Evolutionary conservation across 306 rosid genomes (phyloP).

Genomic region (Casuarina glauca): DNA sequence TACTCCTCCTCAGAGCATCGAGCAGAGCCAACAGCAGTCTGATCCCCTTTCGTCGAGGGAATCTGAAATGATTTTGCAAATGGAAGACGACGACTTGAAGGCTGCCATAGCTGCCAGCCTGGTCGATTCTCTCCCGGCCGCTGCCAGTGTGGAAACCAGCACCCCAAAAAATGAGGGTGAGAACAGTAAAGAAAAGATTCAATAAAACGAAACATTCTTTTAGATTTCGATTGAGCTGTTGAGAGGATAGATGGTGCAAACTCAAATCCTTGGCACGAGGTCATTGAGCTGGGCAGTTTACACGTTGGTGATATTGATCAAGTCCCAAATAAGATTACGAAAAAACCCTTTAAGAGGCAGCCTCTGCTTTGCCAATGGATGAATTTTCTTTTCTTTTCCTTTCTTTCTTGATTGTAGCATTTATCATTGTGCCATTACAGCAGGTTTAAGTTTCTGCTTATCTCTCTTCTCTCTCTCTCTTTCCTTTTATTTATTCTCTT

Average conservation of each 20-base stretch:
- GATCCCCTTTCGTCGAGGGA: slow-evolving; percentile 51
- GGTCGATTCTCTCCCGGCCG: slow-evolving; percentile 55
- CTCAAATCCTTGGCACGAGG: slow-evolving; percentile 39
- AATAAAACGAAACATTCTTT: slow-evolving; percentile 26
- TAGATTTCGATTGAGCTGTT: slow-evolving; percentile 29
- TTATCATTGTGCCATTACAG: not conserved
- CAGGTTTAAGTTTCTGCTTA: not conserved
- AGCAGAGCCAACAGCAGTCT: slow-evolving; percentile 33
- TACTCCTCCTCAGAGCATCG: slow-evolving; percentile 48
- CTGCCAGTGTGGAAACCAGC: slow-evolving; percentile 35
- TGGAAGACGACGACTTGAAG: slow-evolving; percentile 88
- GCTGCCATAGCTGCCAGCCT: slow-evolving; percentile 95
- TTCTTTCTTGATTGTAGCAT: not conserved
- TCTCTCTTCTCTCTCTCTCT: not conserved
- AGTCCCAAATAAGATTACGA: slow-evolving; percentile 36
- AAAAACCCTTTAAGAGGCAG: slow-evolving; percentile 41
- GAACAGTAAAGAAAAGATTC: slow-evolving; percentile 34
- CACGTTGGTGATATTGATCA: slow-evolving; percentile 31
- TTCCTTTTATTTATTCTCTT: no score
- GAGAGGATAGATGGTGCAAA: slow-evolving; percentile 44
- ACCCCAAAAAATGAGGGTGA: slow-evolving; percentile 37
- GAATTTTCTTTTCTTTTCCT: not conserved
- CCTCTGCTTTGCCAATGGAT: slow-evolving; percentile 20
- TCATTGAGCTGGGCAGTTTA: slow-evolving; percentile 37
- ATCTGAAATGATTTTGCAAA: slow-evolving; percentile 51